Conservation (phyloP, 2,329 filamentous ascomycete species). For the Biscogniauxia sp. region DNA sequence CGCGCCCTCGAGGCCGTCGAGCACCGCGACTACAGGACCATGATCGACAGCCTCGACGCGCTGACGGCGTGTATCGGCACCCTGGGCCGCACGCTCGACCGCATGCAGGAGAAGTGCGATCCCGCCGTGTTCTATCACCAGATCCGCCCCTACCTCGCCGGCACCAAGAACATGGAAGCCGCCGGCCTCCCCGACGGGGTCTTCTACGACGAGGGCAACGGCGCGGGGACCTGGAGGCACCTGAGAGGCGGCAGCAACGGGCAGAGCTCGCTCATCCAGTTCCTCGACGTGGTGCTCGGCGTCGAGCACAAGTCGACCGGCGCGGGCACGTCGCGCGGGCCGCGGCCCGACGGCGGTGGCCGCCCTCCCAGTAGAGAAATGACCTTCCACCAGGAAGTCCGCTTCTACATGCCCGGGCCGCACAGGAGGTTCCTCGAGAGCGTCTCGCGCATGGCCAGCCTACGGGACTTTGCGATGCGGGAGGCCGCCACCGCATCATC, state of each 20-base stretch:
- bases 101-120: constrained; percentile 89
- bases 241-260: constrained; percentile 91
- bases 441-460: constrained; percentile 68
- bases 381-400: constrained; percentile 65
- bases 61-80: constrained; percentile 68
- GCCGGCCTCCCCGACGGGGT: constrained; percentile 82
- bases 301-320: constrained; percentile 65
- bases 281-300: constrained; percentile 84
- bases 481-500: background rate
- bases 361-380: constrained; percentile 15
- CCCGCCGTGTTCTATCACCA: constrained; percentile 85
- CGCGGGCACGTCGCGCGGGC: background rate
- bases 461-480: constrained; percentile 61
- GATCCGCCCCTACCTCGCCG: constrained; percentile 84
- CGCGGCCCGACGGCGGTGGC: constrained; percentile 8
- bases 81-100: constrained; percentile 64
- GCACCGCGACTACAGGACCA: constrained; percentile 54
- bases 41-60: constrained; percentile 61
- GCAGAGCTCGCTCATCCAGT: constrained; percentile 88
- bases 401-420: constrained; percentile 84
- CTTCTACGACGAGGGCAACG: constrained; percentile 74
- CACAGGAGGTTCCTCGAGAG: constrained; percentile 77
- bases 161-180: constrained; percentile 86
- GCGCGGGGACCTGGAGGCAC: constrained; percentile 66
- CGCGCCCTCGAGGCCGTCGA: constrained; percentile 69